Percentiles rank a stretch among this genome's conserved stretches.
Evolutionary conservation across 352 stramenopile species (phyloP).

Genomic region (Phytophthora tubulina): DNA sequence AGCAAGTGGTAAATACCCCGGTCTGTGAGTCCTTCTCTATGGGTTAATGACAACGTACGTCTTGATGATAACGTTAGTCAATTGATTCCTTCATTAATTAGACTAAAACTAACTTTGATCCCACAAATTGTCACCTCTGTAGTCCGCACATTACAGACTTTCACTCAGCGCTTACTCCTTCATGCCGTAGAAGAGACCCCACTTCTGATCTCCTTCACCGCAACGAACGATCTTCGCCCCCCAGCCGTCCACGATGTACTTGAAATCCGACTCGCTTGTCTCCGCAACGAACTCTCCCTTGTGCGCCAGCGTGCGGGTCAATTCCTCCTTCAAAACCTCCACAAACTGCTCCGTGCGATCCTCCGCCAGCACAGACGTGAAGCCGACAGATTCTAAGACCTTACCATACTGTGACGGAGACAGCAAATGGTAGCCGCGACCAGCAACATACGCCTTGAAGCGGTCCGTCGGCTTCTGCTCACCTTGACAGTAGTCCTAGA

Average conservation of each 20-base stretch:
- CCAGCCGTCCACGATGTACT: slow-evolving; percentile 78
- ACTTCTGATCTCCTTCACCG: slow-evolving; percentile 77
- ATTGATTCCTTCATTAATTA: slow-evolving; percentile 12
- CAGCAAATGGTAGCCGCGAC: slow-evolving; percentile 76
- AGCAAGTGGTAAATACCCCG: too few species aligned
- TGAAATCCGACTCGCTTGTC: slow-evolving; percentile 73
- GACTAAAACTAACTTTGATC: not conserved
- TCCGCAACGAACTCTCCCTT: slow-evolving; percentile 76
- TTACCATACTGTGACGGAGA: slow-evolving; percentile 68
- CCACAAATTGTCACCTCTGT: not conserved
- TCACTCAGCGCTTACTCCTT: slow-evolving; percentile 46
- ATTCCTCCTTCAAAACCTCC: slow-evolving; percentile 68
- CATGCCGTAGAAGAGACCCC: slow-evolving; percentile 73
- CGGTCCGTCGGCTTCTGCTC: slow-evolving; percentile 58
- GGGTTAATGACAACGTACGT: too few species aligned
- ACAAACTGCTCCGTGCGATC: slow-evolving; percentile 79
- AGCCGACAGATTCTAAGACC: slow-evolving; percentile 61
- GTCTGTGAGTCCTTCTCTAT: too few species aligned
- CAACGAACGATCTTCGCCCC: slow-evolving; percentile 74
- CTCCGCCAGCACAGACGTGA: slow-evolving; percentile 62
- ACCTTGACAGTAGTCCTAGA: slow-evolving; percentile 79
- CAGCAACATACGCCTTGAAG: slow-evolving; percentile 69
- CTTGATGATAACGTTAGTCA: slow-evolving; percentile 4
- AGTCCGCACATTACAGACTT: not conserved
- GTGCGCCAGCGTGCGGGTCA: slow-evolving; percentile 60